These are phyloP conservation scores for Leccinum rimulosum DNA, from an alignment of 768 basidiomycete genomes.

Conservation along the genomic window DNA sequence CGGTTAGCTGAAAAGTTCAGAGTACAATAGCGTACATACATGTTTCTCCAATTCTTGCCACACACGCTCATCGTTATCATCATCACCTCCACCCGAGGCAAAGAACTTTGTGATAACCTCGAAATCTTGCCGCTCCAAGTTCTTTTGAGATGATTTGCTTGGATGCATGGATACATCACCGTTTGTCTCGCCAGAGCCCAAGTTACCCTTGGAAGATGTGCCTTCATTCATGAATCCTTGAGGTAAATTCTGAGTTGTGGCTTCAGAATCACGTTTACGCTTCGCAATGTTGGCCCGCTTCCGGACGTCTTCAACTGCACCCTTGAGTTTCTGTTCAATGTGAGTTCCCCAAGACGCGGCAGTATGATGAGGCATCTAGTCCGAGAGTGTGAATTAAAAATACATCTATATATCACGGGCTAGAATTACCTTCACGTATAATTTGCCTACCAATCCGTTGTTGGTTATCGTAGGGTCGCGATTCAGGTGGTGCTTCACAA, in stretches of 20 bases:
- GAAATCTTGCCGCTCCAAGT: constrained; percentile 41
- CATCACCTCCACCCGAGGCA: constrained; percentile 47
- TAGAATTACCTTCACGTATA: constrained; percentile 46
- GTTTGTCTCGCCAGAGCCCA: neutral
- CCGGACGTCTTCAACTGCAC: constrained; percentile 44
- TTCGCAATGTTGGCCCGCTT: constrained; percentile 51
- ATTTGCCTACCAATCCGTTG: constrained; percentile 34
- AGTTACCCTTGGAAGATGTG: constrained; percentile 1
- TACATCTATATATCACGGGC: neutral
- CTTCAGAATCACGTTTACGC: constrained; percentile 36
- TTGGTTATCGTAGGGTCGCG: constrained; percentile 46
- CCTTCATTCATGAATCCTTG: neutral
- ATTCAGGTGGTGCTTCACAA: constrained; percentile 45
- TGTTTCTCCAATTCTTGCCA: constrained; percentile 49
- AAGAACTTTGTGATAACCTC: constrained; percentile 54
- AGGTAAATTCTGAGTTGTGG: neutral
- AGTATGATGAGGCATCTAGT: constrained; percentile 61
- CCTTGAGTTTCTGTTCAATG: constrained; percentile 30
- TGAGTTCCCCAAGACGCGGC: constrained; percentile 49
- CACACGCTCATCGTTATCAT: constrained; percentile 44
- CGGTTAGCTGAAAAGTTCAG: neutral
- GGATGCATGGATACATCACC: neutral
- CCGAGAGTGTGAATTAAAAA: neutral
- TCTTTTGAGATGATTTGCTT: constrained; percentile 6
- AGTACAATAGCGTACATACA: constrained; percentile 33